Evolutionary conservation across 768 basidiomycete species (phyloP).

Genomic region (Calvatia gigantea): DNA sequence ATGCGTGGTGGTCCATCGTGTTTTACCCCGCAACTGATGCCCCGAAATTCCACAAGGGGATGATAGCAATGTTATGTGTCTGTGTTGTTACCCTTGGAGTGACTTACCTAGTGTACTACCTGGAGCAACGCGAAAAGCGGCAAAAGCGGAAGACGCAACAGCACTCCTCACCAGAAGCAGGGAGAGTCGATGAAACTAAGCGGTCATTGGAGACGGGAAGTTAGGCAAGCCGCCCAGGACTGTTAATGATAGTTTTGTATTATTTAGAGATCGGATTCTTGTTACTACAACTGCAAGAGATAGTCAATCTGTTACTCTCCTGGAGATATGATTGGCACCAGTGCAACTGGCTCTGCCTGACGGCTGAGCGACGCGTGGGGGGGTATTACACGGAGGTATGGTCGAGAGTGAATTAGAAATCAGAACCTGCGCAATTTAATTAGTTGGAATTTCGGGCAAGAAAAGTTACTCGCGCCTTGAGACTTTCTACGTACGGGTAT

Average conservation of each 20-base stretch:
- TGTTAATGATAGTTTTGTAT: not conserved
- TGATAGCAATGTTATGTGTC: constrained; percentile 64
- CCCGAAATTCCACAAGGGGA: constrained; percentile 62
- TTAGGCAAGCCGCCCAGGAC: not conserved
- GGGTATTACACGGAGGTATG: too few species aligned
- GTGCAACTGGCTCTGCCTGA: constrained; percentile 9
- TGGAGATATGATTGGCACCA: constrained; percentile 6
- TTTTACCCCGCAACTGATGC: constrained; percentile 75
- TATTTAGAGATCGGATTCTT: not conserved
- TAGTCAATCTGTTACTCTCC: constrained; percentile 7
- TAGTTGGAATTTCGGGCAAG: too few species aligned
- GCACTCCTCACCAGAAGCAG: not conserved
- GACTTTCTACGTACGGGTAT: not conserved
- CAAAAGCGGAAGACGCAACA: not conserved
- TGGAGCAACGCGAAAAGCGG: constrained; percentile 39
- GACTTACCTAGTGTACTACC: constrained; percentile 54
- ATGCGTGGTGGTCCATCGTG: constrained; percentile 69
- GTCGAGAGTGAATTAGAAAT: too few species aligned
- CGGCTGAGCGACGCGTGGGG: constrained; percentile 2
- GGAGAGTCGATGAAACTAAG: not conserved
- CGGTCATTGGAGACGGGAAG: too few species aligned
- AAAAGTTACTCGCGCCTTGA: constrained; percentile 8
- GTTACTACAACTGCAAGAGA: not conserved
- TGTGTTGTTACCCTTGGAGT: constrained; percentile 51
- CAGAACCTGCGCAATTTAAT: too few species aligned